Evolutionary conservation across 192 early-diverging fungal species (phyloP).

Genomic region (Cetraspora pellucida): DNA sequence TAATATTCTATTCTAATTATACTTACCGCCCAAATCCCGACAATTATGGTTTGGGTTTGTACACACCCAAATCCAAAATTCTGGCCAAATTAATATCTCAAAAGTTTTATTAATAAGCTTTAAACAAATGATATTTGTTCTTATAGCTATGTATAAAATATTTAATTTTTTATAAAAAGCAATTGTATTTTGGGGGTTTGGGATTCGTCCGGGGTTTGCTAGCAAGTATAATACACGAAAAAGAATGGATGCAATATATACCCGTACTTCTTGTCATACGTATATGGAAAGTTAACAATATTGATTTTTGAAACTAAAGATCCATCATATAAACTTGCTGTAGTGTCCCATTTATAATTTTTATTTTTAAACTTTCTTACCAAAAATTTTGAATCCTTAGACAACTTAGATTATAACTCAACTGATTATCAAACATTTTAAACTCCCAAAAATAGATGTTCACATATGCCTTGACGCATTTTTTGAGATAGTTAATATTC

Average conservation of each 20-base stretch:
- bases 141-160: too few relatives aligned
- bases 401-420: background rate
- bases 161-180: too few relatives aligned
- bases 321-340: conserved; percentile 30
- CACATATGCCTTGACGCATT: conserved; percentile 20
- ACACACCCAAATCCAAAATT: too few relatives aligned
- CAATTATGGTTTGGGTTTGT: too few relatives aligned
- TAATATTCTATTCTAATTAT: conserved; percentile 9
- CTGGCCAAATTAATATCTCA: too few relatives aligned
- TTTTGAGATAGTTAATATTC: conserved; percentile 25
- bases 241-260: background rate
- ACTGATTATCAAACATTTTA: background rate
- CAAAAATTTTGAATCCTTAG: too few relatives aligned
- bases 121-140: too few relatives aligned
- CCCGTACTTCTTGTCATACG: background rate
- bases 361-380: too few relatives aligned
- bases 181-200: too few relatives aligned
- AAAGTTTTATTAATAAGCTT: too few relatives aligned
- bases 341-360: conserved; percentile 6
- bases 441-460: background rate
- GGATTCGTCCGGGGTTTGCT: too few relatives aligned
- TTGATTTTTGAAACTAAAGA: background rate
- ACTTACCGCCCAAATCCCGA: too few relatives aligned
- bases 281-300: background rate
- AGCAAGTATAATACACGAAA: background rate